Evolutionary conservation across 2,329 filamentous ascomycete genomes (phyloP).

Genomic region (Arthroderma sp.): DNA sequence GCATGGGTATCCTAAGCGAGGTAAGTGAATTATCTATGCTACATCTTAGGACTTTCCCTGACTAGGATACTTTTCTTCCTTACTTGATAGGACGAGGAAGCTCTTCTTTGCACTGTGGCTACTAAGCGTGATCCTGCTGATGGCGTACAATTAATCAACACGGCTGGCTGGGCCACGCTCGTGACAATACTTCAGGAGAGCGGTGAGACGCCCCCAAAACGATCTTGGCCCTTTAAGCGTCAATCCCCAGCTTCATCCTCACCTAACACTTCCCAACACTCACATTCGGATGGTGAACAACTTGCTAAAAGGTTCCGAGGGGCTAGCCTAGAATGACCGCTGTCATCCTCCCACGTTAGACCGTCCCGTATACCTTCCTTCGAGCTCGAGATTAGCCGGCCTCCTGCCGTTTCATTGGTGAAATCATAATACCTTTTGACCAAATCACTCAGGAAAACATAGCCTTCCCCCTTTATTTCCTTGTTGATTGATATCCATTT

Average conservation of each 20-base stretch:
- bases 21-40: conserved; percentile 38
- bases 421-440: neutral
- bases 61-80: neutral
- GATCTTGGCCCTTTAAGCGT: conserved; percentile 30
- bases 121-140: conserved; percentile 69
- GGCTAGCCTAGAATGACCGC: conserved; percentile 42
- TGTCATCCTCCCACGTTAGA: conserved; percentile 3
- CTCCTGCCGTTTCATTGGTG: neutral
- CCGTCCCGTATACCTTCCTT: conserved; percentile 1
- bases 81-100: conserved; percentile 69
- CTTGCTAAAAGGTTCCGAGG: conserved; percentile 55
- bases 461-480: neutral
- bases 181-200: conserved; percentile 88
- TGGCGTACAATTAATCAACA: conserved; percentile 70
- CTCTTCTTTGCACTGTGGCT: conserved; percentile 73
- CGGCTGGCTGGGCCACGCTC: conserved; percentile 85
- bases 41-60: neutral
- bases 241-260: conserved; percentile 24
- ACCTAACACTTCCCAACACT: conserved; percentile 21
- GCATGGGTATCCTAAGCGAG: conserved; percentile 71
- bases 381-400: neutral
- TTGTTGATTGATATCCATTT: neutral
- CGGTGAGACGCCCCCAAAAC: conserved; percentile 90
- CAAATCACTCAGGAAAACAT: neutral
- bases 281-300: conserved; percentile 42